A percentile compares a stretch with the other conserved stretches of the same genome.
These are phyloP conservation scores for Trichomonas vaginalis DNA, from an alignment of 208 protist genomes.

Conservation along the genomic window DNA sequence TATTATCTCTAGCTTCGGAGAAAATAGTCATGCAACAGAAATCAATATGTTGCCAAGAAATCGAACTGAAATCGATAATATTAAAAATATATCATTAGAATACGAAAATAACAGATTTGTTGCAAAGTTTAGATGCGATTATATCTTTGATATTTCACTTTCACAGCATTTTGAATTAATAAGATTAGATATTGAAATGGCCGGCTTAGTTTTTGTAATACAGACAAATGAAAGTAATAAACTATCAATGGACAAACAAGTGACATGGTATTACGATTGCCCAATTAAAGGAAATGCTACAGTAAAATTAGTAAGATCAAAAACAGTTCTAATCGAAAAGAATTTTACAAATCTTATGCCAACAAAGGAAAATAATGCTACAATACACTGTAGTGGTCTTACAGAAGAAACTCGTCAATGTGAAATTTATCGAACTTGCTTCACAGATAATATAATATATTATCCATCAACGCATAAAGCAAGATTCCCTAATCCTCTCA, in stretches of 20 bases:
- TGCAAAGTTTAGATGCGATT: neutral
- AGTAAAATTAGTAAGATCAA: neutral
- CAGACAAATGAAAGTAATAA: neutral
- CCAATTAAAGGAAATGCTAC: neutral
- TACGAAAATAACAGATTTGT: neutral
- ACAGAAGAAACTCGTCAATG: neutral
- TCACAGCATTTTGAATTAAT: neutral
- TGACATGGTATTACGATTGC: neutral
- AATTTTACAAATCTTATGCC: neutral
- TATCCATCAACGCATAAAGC: neutral
- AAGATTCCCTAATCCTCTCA: neutral
- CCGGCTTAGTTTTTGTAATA: neutral
- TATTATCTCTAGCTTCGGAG: neutral
- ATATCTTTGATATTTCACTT: neutral
- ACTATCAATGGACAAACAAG: neutral
- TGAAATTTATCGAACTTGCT: neutral
- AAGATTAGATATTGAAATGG: neutral
- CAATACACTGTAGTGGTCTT: neutral
- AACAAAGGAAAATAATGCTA: neutral
- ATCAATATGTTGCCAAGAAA: neutral
- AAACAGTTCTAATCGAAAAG: neutral
- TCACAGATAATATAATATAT: neutral
- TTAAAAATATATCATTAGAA: neutral
- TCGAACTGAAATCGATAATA: neutral
- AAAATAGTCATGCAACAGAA: neutral